Evolutionary conservation across 306 rosid species (phyloP).

Genomic region (Pterocarpus macrocarpus): DNA sequence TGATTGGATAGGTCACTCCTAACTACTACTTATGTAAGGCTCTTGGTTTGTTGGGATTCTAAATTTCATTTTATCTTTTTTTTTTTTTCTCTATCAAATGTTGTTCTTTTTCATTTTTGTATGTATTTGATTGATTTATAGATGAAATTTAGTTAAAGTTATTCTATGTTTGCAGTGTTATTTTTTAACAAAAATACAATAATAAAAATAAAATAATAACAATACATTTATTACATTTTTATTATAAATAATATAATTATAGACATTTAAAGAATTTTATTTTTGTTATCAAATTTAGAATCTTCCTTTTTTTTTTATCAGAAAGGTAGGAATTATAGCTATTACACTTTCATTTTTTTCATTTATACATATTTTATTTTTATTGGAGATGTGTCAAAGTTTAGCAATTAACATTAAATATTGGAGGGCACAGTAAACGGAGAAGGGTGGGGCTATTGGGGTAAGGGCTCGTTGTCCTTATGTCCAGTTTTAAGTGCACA

Average conservation of each 20-base stretch:
- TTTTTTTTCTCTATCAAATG: not conserved
- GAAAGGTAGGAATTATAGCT: no score
- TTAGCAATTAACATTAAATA: not conserved
- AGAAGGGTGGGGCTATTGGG: not conserved
- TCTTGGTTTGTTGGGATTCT: conserved; percentile 25
- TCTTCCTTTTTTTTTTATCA: no score
- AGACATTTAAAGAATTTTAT: no score
- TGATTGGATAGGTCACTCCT: not conserved
- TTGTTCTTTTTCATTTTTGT: no score
- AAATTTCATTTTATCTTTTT: conserved; percentile 19
- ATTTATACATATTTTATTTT: not conserved
- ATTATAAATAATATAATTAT: no score
- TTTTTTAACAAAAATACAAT: no score
- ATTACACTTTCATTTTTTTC: not conserved
- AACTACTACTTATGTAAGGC: not conserved
- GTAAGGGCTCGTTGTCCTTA: not conserved
- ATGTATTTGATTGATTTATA: no score
- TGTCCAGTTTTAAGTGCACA: conserved; percentile 38
- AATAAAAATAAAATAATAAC: no score
- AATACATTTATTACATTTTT: no score
- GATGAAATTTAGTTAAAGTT: no score
- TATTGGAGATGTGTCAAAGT: not conserved
- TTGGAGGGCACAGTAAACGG: not conserved
- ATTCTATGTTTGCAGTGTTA: no score
- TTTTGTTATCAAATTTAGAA: no score